Evolutionary conservation across 2,329 filamentous ascomycete genomes (phyloP).

Genomic region (Fusarium sp.): DNA sequence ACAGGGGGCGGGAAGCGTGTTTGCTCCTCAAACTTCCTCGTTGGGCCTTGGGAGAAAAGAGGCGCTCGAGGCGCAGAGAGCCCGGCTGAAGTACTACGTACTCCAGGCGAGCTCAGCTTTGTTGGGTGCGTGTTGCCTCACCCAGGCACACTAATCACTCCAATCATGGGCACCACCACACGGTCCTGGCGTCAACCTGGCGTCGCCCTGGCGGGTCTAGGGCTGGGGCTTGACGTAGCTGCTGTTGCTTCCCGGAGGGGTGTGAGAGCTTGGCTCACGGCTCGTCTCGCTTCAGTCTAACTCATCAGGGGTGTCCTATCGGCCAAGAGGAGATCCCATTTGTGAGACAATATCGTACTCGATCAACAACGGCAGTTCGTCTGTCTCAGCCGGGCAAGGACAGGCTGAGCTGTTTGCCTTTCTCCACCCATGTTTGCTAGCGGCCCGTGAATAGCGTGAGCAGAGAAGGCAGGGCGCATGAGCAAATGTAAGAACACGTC

Average conservation of each 20-base stretch:
- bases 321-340: constrained; percentile 7
- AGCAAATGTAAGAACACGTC: constrained; percentile 6
- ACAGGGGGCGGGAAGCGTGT: not conserved
- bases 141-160: not conserved
- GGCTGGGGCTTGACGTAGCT: constrained; percentile 1
- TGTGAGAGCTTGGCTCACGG: constrained; percentile 7
- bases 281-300: constrained; percentile 4
- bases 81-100: not conserved
- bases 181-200: not conserved
- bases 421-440: constrained; percentile 15
- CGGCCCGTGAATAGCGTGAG: not conserved
- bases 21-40: not conserved
- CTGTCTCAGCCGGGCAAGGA: constrained; percentile 7
- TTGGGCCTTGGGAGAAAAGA: not conserved
- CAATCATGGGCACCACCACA: not conserved
- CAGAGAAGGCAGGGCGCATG: constrained; percentile 1
- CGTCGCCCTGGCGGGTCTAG: constrained; percentile 13
- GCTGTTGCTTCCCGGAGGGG: not conserved
- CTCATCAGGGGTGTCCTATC: not conserved
- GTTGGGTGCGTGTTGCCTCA: not conserved
- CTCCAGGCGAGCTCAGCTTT: not conserved
- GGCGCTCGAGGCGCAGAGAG: not conserved
- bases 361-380: constrained; percentile 17
- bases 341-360: constrained; percentile 14
- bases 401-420: constrained; percentile 2